Evolutionary conservation across 2,329 filamentous ascomycete genomes (phyloP), one percentile per base, ranked within the genome.

Genomic region (Leptographium wingfieldii): DNA sequence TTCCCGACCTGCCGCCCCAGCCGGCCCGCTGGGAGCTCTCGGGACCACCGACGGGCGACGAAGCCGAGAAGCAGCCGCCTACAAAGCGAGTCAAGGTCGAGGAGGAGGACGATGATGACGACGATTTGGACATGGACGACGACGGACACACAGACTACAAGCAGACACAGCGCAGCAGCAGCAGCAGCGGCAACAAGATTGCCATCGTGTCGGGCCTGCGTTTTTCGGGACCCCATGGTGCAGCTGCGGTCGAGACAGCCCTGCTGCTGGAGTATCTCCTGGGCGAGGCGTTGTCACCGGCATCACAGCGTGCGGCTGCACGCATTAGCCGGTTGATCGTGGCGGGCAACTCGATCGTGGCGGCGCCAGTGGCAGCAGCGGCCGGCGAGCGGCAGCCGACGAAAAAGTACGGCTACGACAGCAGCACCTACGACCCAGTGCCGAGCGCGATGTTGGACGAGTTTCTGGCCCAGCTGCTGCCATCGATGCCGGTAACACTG

Each of bases 381-480:
- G 43, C 54, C 46, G 11, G 35, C 25, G 9, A n/a, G 27, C 40
- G 49, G 16, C 55, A 67, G 54, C 73, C 79, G 1, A 73, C 78
- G 57, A 95, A 90, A 71, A 96, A 95, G 70, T 97, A 96, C 73
- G 92, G 94, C 62, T 97, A 97, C 74, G 94, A 99, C 71, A 84
- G 89, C 60, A 85, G 86, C 59, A 74, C 87, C 0, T 99, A 96
- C 77, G 96, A 99, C 69, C 80, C 92, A 1, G 78, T 87, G 1
- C 94, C 94, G 0, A 91, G 90, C 3, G 84, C 87, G 60, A 85
- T 89, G 55, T 80, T 99, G 40, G 94, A 99, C 74, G 79, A 82
- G 6, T 94, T 96, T 70, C 81, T 99, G 40, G 78, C 87, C 1
- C 81, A 87, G 55, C 77, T 99, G 14, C 82, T 99, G 3, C 91